Percentiles rank a stretch among this genome's conserved stretches.
Evolutionary conservation across 805 yeast genomes (phyloP).

Genomic region (Blastobotrys attinorum): DNA sequence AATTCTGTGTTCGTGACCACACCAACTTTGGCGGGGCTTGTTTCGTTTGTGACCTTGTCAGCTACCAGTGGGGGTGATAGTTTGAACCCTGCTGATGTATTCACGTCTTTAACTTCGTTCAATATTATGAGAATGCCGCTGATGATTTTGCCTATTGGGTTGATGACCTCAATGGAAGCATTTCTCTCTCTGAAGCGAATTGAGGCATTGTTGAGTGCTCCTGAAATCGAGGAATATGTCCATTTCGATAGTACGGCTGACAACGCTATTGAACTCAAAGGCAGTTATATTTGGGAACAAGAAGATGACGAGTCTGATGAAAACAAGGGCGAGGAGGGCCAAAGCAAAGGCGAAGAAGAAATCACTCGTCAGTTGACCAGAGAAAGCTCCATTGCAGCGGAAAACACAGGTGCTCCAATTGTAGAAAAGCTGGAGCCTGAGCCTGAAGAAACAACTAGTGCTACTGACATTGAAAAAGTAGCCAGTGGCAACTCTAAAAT

Average conservation of each 20-base stretch:
- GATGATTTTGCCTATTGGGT: conserved; percentile 57
- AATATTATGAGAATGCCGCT: conserved; percentile 53
- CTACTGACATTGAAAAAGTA: conserved; percentile 11
- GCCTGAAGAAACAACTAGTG: conserved; percentile 43
- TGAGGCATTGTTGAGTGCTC: conserved; percentile 41
- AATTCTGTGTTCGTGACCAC: conserved; percentile 60
- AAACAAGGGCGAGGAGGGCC: not conserved
- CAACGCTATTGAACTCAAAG: conserved; percentile 45
- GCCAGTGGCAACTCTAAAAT: not conserved
- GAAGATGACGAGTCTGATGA: conserved; percentile 15
- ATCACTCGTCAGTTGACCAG: conserved; percentile 10
- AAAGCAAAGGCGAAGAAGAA: conserved; percentile 3
- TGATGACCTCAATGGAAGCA: conserved; percentile 57
- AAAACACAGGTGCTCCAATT: conserved; percentile 4
- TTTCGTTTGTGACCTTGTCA: conserved; percentile 42
- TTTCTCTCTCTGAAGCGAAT: conserved; percentile 48
- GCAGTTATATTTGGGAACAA: conserved; percentile 60
- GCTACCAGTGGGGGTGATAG: conserved; percentile 31
- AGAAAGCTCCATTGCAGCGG: conserved; percentile 37
- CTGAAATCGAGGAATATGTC: conserved; percentile 31
- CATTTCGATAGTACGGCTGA: conserved; percentile 26
- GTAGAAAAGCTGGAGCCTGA: conserved; percentile 41
- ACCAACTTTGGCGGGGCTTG: conserved; percentile 66
- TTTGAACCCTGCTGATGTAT: conserved; percentile 53
- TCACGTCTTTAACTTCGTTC: conserved; percentile 65